Evolutionary conservation across 2,329 filamentous ascomycete species (phyloP).

Genomic region (Aureobasidium melanogenum): DNA sequence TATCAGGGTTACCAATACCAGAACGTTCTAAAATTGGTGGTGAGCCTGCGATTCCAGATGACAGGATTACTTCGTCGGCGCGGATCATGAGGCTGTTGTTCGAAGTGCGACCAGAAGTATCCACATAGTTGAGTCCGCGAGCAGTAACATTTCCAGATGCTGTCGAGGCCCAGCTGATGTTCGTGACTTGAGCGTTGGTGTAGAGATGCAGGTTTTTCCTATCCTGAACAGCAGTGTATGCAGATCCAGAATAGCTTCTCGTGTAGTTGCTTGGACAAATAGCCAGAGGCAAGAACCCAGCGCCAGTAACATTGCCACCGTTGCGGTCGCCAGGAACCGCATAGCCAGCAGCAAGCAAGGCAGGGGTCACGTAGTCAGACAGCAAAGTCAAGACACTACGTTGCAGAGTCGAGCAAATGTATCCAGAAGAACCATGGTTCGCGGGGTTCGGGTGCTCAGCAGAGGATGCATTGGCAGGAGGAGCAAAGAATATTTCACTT

Average conservation of each 20-base stretch:
- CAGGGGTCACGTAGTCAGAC: neutral
- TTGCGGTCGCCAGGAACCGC: neutral
- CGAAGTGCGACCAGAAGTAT: neutral
- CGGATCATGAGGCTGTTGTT: slow-evolving; percentile 19
- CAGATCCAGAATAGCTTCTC: neutral
- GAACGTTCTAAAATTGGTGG: slow-evolving; percentile 28
- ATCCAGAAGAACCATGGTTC: neutral
- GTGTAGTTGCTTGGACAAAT: slow-evolving; percentile 7
- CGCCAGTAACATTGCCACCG: neutral
- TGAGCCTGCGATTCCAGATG: slow-evolving; percentile 27
- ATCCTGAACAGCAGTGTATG: neutral
- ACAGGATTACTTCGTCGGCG: slow-evolving; percentile 27
- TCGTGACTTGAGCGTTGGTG: neutral
- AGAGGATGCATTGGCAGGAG: neutral
- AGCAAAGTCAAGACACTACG: neutral
- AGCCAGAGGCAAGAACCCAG: slow-evolving; percentile 1
- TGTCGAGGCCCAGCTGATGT: neutral
- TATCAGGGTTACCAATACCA: slow-evolving; percentile 25
- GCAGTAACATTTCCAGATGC: neutral
- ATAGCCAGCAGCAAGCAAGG: neutral
- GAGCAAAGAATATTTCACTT: neutral
- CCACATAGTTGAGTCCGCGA: neutral
- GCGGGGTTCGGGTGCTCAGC: neutral
- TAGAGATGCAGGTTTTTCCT: neutral
- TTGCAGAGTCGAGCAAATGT: slow-evolving; percentile 5